Base-by-base conservation (phyloP, 805 yeast genomes). In the Lipomyces kockii region DNA sequence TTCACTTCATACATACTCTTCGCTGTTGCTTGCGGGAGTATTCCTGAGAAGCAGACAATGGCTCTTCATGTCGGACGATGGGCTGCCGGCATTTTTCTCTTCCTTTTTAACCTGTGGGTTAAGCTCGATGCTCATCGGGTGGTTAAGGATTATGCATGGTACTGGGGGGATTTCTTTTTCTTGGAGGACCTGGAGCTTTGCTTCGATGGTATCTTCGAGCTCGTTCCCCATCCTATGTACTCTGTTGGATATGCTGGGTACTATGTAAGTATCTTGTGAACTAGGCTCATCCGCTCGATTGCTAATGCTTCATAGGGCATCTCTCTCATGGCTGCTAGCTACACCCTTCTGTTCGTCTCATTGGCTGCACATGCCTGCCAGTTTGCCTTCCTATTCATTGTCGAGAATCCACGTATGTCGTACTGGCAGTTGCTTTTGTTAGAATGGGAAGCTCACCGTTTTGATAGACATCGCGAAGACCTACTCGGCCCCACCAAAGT, bases 161-260 rank as follows among this genome's bases (percentile, higher is more conserved):
- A 91, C 78, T 91, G 97, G 97, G 97, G 97, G 34, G 97, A 91
- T 78, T 91, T 91, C 79, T 91, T 91, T 83, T 91, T 91, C 79
- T 81, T 92, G 63, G 90, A 89, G 76, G 87, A 86, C 65, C 78
- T 83, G 55, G 88, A 89, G 66, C 83, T 91, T 73, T 88, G 90
- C 37, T 91, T 91, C 78, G 97, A 91, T 76, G 97, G 97, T 54
- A 95, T 91, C 9, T 91, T 90, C 77, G 94, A 91, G 77, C 84
- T 91, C 83, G 91, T 92, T 17, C 97, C 97, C 22, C 97, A 91
- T 76, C 97, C 97, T 62, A 91, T 91, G 97, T 91, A 91, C 77
- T 89, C 96, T 0, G 89, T 91, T 65, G 97, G 97, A 7, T 91
- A 91, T 75, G 85, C 91, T 63, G 97, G 97, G 0, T 91, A 89